Base-by-base conservation (phyloP, 1,139 yeast species). In the Kurtzmaniella quercitrusa region DNA sequence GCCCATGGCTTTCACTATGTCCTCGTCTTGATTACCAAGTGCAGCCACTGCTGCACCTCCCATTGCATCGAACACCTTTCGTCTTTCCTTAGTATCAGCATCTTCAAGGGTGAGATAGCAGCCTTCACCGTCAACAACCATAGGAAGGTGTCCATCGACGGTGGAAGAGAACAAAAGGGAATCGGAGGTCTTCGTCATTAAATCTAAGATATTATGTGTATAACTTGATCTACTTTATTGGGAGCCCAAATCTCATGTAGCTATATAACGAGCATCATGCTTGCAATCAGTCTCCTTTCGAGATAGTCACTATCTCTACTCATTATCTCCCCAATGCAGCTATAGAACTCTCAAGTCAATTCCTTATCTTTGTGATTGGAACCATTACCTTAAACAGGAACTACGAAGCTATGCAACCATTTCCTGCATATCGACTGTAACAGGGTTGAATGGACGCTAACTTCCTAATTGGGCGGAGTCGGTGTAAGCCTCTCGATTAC, bases 21-120 rank as follows among this genome's bases (percentile, higher is more conserved):
- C 83, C 38, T 68, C 66, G 53, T 80, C 83, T 39, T 73, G 73
- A 66, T 77, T 81, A 15, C 83, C 83, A 42, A 79, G 63, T 2
- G 83, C 76, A 27, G 78, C 78, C 37, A 80, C 85, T 29, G 85
- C 84, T 7, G 85, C 85, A 50, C 85, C 85, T 14, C 83, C 75
- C 52, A 70, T 62, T 34, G 76, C 82, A 55, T 80, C 85, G 38
- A 78, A 59, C 11, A 77, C 49, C 18, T 62, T 65, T 34, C 56
- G 63, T 42, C 58, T 55, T 44, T 68, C 68, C 39, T 72, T 73
- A 37, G 80, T 75, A 34, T 60, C 58, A 39, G 77, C 70, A 50
- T 79, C 79, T 52, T 65, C 72, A 27, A 75, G 60, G n/a, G 70
- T 68, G 48, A 80, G 59, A 54, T 63, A 62, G 48, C 67, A 59